Conservation (phyloP, 2,329 filamentous ascomycete genomes). For the Sporothrix luriei region DNA sequence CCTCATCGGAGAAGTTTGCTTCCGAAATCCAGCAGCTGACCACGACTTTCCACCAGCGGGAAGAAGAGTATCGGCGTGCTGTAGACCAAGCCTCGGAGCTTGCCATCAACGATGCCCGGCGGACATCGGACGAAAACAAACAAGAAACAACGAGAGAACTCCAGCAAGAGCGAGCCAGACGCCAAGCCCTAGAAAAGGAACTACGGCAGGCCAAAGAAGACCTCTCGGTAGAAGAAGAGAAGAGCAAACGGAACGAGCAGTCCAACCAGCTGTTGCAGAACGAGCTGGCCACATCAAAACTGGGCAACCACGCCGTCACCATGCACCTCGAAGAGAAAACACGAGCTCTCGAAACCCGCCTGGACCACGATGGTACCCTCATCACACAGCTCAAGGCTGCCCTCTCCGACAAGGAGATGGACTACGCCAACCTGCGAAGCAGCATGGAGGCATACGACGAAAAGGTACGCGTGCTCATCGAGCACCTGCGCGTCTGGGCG, state of each 20-base stretch:
- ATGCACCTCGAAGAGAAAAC: constrained; percentile 19
- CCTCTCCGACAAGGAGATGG: constrained; percentile 29
- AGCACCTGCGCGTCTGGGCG: constrained; percentile 31
- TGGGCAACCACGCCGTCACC: background rate
- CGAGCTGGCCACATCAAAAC: constrained; percentile 26
- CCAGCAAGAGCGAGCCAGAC: constrained; percentile 32
- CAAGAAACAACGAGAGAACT: constrained; percentile 29
- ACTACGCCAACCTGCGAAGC: constrained; percentile 15
- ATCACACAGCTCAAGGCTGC: constrained; percentile 29
- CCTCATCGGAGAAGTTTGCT: constrained; percentile 21
- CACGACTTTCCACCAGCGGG: constrained; percentile 20
- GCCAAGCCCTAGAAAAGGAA: constrained; percentile 32
- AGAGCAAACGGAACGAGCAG: background rate
- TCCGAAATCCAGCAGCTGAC: constrained; percentile 25
- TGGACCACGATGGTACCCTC: background rate
- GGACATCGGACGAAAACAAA: constrained; percentile 28
- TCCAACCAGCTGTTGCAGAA: constrained; percentile 21
- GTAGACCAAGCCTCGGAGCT: constrained; percentile 26
- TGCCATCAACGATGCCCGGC: constrained; percentile 27
- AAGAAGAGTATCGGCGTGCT: constrained; percentile 31
- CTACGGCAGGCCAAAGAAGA: constrained; percentile 31
- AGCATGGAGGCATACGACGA: constrained; percentile 30
- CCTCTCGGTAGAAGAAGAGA: constrained; percentile 31
- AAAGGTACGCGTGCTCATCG: constrained; percentile 24
- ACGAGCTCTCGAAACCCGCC: constrained; percentile 11